Base-by-base conservation (phyloP, 2,329 filamentous ascomycete species). In the Septoria petroselini region DNA sequence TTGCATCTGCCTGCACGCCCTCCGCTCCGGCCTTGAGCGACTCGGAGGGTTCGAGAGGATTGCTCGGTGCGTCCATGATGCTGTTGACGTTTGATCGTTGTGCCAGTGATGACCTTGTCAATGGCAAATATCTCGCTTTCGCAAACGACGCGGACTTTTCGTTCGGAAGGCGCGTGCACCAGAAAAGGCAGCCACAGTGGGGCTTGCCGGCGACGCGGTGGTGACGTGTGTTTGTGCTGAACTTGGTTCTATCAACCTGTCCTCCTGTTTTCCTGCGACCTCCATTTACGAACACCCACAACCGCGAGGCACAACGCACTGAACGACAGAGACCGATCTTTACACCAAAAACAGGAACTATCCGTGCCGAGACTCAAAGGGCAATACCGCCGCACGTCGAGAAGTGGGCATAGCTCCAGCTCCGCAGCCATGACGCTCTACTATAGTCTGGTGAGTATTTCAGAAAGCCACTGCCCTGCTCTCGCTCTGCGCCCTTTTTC, bases 391-490 rank as follows among this genome's bases (percentile, higher is more conserved):
- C 18, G 14, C 25, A 27, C 29, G 31, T 37, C 41, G 40, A 39
- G 40, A 45, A 38, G 23, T 45, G 35, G 41, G 41, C 41, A 34
- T 29, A 50, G 42, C 52, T 50, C 46, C 53, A 53, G 49, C 49
- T 52, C 58, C 55, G 69, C 68, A 71, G 79, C 63, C 59, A 85
- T 85, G 82, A 85, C 82, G 66, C 80, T 85, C 66, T 85, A 85
- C 72, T 84, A 83, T 75, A 83, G 77, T 64, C 73, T 84, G 53
- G 81, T 83, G 76, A 67, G 79, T 75, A 50, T 37, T 27, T 37
- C 23, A 42, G 3, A 30, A 31, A 38, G 23, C 39, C 42, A 31
- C 43, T 54, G 47, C 45, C 49, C 50, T 12, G 19, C 41, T 30
- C 21, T 51, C 19, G 9, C 9, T 17, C 34, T 19, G 19, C 3